Base-by-base conservation (phyloP, 192 early-diverging fungal species). In the Backusella sp. region DNA sequence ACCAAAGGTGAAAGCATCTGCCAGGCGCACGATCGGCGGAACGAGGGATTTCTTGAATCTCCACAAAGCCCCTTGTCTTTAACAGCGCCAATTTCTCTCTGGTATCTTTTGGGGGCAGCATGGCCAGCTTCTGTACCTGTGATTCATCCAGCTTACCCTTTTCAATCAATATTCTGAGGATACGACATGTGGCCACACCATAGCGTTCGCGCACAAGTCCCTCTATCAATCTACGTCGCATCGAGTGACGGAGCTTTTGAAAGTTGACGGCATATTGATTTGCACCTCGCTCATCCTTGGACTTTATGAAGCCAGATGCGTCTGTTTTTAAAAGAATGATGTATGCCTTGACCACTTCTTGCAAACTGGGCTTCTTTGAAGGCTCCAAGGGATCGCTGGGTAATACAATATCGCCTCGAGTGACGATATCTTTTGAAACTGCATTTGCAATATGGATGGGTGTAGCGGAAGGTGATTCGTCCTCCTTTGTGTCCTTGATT, bases 111-210 rank as follows among this genome's bases (percentile, higher is more conserved):
- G 87, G 77, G 12, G 90, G 89, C 81, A 94, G 79, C 88, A 94
- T 90, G 37, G 91, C 86, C 17, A 89, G 71, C 69, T 89, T 88
- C 26, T 89, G 83, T 36, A 94, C 84, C 46, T 84, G 73, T 71
- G 91, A 90, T 72, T 94, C 93, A 79, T 94, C 93, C 68, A 94
- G 83, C 80, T 92, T 92, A 19, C 90, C 89, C 79, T 90, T 92
- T 53, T 90, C 90, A 74, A 86, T 81, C 83, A 94, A 74, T 70
- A 93, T 86, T 49, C 91, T 84, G 62, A 91, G 76, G 41, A 93
- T 86, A 53, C 93, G 88, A 28, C 87, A 82, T 42, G 89, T 86
- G 4, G 86, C 77, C 7, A 84, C 74, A 52, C 92, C 92, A 73
- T 88, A 91, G 66, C 87, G 84, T 53, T 91, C 85, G 41, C 85